Conservation (phyloP, 2,329 filamentous ascomycete genomes). For the Hymenoscyphus fraxineus region DNA sequence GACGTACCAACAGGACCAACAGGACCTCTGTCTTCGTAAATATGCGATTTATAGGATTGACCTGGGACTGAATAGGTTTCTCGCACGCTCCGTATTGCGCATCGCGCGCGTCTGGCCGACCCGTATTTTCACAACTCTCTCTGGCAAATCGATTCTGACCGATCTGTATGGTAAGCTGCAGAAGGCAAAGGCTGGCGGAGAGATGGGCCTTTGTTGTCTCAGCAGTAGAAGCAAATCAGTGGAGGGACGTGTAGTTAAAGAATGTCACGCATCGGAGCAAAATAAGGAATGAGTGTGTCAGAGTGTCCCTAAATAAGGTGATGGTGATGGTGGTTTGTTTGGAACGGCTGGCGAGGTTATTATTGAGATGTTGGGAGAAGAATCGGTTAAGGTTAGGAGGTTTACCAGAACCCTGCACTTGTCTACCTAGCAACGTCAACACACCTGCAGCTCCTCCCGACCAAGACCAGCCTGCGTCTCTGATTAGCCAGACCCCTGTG, state of each 20-base stretch:
- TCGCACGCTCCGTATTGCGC: background rate
- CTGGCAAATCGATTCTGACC: background rate
- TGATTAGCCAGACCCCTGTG: no score
- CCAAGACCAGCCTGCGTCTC: no score
- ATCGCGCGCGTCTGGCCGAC: conserved; percentile 2
- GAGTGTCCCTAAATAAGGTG: background rate
- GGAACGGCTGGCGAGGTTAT: background rate
- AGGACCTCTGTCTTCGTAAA: conserved; percentile 1
- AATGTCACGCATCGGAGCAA: background rate
- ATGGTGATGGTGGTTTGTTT: background rate
- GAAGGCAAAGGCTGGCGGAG: background rate
- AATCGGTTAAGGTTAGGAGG: no score
- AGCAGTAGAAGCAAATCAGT: background rate
- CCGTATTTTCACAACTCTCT: background rate
- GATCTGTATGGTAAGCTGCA: background rate
- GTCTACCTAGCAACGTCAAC: background rate
- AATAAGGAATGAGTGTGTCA: conserved; percentile 1
- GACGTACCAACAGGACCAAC: conserved; percentile 9
- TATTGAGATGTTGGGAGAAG: background rate
- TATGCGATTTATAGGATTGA: background rate
- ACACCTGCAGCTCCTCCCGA: no score
- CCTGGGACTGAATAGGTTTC: background rate
- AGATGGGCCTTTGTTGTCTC: background rate
- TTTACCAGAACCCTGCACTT: background rate
- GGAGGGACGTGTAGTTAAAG: background rate